A percentile compares a stretch with the other conserved stretches of the same genome.
phyloP scores from a whole-genome alignment of 2,329 filamentous ascomycete species.

The Fusarium floridanum region DNA sequence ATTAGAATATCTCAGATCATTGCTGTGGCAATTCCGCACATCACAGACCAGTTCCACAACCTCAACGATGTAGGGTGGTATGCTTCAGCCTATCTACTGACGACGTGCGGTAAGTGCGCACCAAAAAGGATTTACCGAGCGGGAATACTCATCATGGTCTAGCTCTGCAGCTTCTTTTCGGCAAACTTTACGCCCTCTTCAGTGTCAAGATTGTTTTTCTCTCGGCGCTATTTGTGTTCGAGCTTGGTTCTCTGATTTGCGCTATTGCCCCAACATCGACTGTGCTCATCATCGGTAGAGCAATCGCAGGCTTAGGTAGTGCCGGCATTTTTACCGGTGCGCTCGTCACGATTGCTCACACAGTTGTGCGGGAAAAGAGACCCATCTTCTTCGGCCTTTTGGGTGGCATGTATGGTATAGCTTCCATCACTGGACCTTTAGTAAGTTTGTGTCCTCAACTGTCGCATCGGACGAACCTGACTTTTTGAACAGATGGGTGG shows the following conservation, averaged over 20 bases:
- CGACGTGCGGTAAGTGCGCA: slow-evolving; percentile 4
- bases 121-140: neutral
- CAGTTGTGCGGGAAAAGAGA: slow-evolving; percentile 11
- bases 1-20: neutral
- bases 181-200: slow-evolving; percentile 46
- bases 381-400: slow-evolving; percentile 8
- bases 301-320: slow-evolving; percentile 12
- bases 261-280: slow-evolving; percentile 9
- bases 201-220: slow-evolving; percentile 59
- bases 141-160: neutral
- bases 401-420: slow-evolving; percentile 15
- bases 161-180: slow-evolving; percentile 23
- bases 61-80: slow-evolving; percentile 15
- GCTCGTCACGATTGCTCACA: slow-evolving; percentile 19
- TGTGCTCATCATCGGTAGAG: slow-evolving; percentile 17
- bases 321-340: slow-evolving; percentile 7
- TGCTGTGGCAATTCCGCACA: neutral
- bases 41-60: slow-evolving; percentile 3
- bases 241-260: slow-evolving; percentile 53
- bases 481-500: slow-evolving; percentile 3
- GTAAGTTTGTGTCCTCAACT: neutral
- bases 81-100: slow-evolving; percentile 12
- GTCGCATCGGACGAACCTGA: neutral
- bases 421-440: slow-evolving; percentile 13
- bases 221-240: slow-evolving; percentile 58